These are phyloP conservation scores for Sabuloglossum arenarium DNA, from an alignment of 495 filamentous ascomycete genomes.

Conservation along the genomic window DNA sequence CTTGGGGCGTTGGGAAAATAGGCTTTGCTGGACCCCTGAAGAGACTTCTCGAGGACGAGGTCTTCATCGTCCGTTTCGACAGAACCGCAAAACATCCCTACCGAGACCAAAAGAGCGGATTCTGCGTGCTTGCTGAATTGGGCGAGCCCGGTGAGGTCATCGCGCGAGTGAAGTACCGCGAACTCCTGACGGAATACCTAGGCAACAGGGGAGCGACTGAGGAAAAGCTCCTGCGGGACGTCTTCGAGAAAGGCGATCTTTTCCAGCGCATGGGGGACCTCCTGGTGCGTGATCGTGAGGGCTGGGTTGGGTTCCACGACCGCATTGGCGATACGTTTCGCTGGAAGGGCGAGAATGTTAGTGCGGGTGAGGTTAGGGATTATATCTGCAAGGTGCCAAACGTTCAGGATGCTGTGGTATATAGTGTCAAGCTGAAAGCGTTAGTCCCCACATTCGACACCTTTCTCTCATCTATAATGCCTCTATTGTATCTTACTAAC, in stretches of 20 bases:
- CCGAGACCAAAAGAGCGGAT: constrained; percentile 43
- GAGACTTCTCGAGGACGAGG: neutral
- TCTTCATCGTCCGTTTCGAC: no score
- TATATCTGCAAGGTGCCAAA: constrained; percentile 42
- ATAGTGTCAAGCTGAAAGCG: no score
- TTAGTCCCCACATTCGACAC: no score
- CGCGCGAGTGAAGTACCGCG: no score
- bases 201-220: constrained; percentile 40
- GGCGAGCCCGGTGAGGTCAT: constrained; percentile 35
- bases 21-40: constrained; percentile 11
- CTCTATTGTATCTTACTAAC: no score
- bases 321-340: constrained; percentile 61
- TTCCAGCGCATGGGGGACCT: constrained; percentile 63
- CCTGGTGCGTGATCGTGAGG: constrained; percentile 38
- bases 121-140: constrained; percentile 30
- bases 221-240: constrained; percentile 48
- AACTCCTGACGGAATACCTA: constrained; percentile 55
- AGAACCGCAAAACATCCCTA: constrained; percentile 40
- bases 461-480: no score
- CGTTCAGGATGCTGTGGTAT: constrained; percentile 57
- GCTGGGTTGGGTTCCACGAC: constrained; percentile 63
- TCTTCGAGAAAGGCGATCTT: constrained; percentile 53
- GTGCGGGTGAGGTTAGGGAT: constrained; percentile 55
- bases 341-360: constrained; percentile 74
- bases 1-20: constrained; percentile 10